Evolutionary conservation across 371 early-diverging fungal genomes (phyloP).

Genomic region (Mucor circinelloides): DNA sequence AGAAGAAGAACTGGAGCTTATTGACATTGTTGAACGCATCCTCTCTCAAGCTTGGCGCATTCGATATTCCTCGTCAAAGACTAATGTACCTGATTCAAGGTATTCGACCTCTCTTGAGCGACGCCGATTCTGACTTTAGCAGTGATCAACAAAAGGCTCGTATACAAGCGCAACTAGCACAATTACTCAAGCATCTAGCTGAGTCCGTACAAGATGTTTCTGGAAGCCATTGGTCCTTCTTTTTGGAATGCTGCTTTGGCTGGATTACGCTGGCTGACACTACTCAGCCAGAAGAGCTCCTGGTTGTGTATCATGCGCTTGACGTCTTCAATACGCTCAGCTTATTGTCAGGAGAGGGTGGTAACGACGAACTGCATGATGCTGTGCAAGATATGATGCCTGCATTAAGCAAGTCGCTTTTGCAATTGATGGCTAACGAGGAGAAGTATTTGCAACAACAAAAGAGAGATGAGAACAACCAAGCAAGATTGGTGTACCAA

Average conservation of each 20-base stretch:
- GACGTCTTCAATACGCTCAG: conserved; percentile 14
- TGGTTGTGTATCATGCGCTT: conserved; percentile 21
- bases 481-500: conserved; percentile 33
- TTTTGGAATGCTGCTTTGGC: conserved; percentile 44
- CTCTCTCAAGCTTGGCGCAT: conserved; percentile 28
- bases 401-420: conserved; percentile 11
- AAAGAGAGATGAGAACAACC: background rate
- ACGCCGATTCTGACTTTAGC: conserved; percentile 4
- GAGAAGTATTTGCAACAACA: conserved; percentile 9
- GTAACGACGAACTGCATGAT: conserved; percentile 18
- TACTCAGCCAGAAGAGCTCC: conserved; percentile 19
- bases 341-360: background rate
- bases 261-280: conserved; percentile 44
- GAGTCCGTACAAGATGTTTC: conserved; percentile 55
- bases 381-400: conserved; percentile 8
- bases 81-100: conserved; percentile 50
- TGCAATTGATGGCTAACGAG: conserved; percentile 28
- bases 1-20: conserved; percentile 24
- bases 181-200: conserved; percentile 42
- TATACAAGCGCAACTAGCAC: conserved; percentile 41
- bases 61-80: conserved; percentile 53
- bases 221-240: conserved; percentile 61
- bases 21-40: conserved; percentile 41
- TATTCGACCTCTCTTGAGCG: conserved; percentile 44
- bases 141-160: conserved; percentile 21